phyloP scores from a whole-genome alignment of 1,284 basidiomycete species.

The Cryptococcus sp. region DNA sequence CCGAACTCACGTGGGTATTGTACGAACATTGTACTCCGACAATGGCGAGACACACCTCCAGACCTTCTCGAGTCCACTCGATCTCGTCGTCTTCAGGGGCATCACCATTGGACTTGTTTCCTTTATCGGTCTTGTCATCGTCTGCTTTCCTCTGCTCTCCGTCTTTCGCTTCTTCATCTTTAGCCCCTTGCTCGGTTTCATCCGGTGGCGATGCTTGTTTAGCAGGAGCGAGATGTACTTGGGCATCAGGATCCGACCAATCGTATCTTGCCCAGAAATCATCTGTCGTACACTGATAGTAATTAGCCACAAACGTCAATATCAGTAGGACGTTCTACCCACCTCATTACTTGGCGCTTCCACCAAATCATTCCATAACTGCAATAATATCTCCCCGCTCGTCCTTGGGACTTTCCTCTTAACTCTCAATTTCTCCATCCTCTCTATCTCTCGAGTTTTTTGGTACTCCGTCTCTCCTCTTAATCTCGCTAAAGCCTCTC shows the following conservation, averaged over 20 bases:
- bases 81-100: background rate
- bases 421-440: conserved; percentile 4
- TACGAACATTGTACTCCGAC: conserved; percentile 33
- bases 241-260: conserved; percentile 25
- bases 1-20: conserved; percentile 25
- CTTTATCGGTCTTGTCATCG: background rate
- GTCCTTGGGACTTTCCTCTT: conserved; percentile 18
- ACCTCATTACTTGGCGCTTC: conserved; percentile 26
- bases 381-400: conserved; percentile 21
- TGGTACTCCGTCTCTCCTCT: conserved; percentile 22
- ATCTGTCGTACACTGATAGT: conserved; percentile 15
- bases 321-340: conserved; percentile 1
- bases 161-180: background rate
- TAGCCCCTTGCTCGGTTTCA: background rate
- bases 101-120: background rate
- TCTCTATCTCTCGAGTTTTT: conserved; percentile 15
- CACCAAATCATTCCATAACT: conserved; percentile 36
- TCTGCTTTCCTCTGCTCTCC: conserved; percentile 4
- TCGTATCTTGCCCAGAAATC: conserved; percentile 34
- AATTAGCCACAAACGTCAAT: background rate
- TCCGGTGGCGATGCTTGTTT: background rate
- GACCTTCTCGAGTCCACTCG: conserved; percentile 31
- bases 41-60: conserved; percentile 29
- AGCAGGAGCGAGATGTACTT: conserved; percentile 10
- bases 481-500: conserved; percentile 29